Base-by-base conservation (phyloP, 176 grass and related monocot genomes). In the Thalia dealbata region DNA sequence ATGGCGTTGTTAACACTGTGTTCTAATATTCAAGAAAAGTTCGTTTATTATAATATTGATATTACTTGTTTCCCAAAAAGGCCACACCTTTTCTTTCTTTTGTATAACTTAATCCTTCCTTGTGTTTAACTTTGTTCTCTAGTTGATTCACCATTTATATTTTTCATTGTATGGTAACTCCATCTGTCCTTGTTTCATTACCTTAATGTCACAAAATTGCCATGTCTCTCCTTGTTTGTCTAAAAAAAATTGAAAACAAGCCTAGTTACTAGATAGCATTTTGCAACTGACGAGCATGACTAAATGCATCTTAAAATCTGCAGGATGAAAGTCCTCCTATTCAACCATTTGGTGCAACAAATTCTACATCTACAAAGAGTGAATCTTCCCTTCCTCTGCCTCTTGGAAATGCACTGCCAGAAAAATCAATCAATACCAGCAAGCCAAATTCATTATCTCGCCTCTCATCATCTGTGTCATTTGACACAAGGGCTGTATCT, bases 391-490 rank as follows among this genome's bases (percentile, higher is more conserved):
- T 87, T 69, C 67, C 80, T 71, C 76, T 74, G 11, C 3, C 54
- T 35, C 72, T 48, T 52, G 85, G 71, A 69, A 85, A 76, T 80
- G 73, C 65, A 65, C 85, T 88, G 65, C 62, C 83, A 9, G 86
- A 92, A 52, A 88, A 81, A 74, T 74, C 81, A 80, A 79, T 19
- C 71, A 81, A 84, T 43, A 52, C 26, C 25, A 82, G 78, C 73
- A 86, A 87, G 75, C 80, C 82, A 64, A 64, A 81, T 29, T 71
- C 66, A 30, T 35, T 71, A 28, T 88, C 90, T 73, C 85, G 82
- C 50, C 93, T 88, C 75, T 81, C 79, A 29, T 69, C 81, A 68
- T 86, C 95, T 38, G 78, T 75, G 32, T 91, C 89, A 84, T 77
- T 83, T 4, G 76, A 78, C 52, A 75, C 73, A 25, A 82, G 78